A percentile compares a stretch with the other conserved stretches of the same genome.
phyloP scores from a whole-genome alignment of 768 basidiomycete species.

The Macrolepiota dolichaula region DNA sequence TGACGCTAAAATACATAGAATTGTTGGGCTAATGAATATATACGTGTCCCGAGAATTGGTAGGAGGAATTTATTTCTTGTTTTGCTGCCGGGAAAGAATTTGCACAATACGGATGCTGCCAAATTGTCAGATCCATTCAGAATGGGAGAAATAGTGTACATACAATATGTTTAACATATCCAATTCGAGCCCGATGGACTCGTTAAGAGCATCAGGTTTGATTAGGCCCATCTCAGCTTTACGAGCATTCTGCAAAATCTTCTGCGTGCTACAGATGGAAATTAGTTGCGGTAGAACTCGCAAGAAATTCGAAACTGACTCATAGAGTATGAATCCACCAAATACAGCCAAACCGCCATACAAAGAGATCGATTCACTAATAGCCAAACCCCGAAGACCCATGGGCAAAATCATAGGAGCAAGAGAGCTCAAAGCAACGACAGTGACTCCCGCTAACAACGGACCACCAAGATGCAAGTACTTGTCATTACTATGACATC shows the following conservation, averaged over 20 bases:
- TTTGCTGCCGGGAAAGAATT: slow-evolving; percentile 67
- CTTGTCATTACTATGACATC: slow-evolving; percentile 57
- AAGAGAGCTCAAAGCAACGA: slow-evolving; percentile 81
- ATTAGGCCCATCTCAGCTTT: slow-evolving; percentile 66
- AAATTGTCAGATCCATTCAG: slow-evolving; percentile 2
- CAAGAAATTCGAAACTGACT: slow-evolving; percentile 42
- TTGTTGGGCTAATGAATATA: slow-evolving; percentile 5
- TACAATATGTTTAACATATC: slow-evolving; percentile 92
- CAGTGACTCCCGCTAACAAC: slow-evolving; percentile 83
- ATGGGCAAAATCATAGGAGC: slow-evolving; percentile 89
- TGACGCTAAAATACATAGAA: not conserved
- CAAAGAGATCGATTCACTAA: slow-evolving; percentile 74
- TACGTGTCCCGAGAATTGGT: not conserved
- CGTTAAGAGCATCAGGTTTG: slow-evolving; percentile 70
- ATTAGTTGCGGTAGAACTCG: not conserved
- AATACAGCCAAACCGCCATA: slow-evolving; percentile 92
- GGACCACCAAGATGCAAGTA: slow-evolving; percentile 87
- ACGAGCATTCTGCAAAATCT: slow-evolving; percentile 74
- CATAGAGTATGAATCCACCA: slow-evolving; percentile 81
- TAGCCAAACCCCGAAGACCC: slow-evolving; percentile 70
- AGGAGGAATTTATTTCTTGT: slow-evolving; percentile 37
- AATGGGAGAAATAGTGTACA: slow-evolving; percentile 19
- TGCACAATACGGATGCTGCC: slow-evolving; percentile 76
- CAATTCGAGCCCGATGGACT: slow-evolving; percentile 75
- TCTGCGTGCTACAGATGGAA: slow-evolving; percentile 64